A percentile compares a stretch with the other conserved stretches of the same genome.
phyloP scores from a whole-genome alignment of 2,329 filamentous ascomycete genomes.

The Scopulariopsis brevicaulis region DNA sequence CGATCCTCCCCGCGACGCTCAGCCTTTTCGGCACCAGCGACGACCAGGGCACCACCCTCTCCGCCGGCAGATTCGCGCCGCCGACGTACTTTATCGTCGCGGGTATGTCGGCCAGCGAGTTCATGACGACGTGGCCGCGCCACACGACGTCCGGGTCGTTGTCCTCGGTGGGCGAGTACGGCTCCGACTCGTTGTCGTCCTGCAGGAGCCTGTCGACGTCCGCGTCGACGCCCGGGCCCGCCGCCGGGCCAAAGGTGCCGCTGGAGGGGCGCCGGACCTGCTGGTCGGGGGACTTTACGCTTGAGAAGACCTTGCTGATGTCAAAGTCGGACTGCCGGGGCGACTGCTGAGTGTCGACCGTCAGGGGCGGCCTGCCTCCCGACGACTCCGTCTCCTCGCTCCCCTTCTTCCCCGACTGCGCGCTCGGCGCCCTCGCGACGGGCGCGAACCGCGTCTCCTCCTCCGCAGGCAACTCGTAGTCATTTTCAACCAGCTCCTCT shows the following conservation, averaged over 20 bases:
- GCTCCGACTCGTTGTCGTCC: conserved; percentile 68
- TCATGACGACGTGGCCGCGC: conserved; percentile 69
- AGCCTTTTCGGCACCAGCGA: conserved; percentile 62
- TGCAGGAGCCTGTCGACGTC: conserved; percentile 85
- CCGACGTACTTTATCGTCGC: conserved; percentile 75
- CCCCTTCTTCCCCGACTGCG: conserved; percentile 20
- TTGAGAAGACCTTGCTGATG: conserved; percentile 76
- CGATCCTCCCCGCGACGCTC: conserved; percentile 68
- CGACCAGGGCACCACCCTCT: conserved; percentile 54
- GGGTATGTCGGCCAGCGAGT: conserved; percentile 61
- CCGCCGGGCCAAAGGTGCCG: conserved; percentile 19
- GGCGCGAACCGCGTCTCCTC: not conserved
- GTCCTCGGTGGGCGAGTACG: conserved; percentile 72
- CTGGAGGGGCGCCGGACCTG: conserved; percentile 34
- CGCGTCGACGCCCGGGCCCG: conserved; percentile 61
- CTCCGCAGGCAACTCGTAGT: conserved; percentile 30
- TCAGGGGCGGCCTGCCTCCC: conserved; percentile 10
- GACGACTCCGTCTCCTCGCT: conserved; percentile 16
- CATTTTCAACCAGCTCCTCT: conserved; percentile 77
- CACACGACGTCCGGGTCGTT: conserved; percentile 64
- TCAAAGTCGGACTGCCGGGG: conserved; percentile 57
- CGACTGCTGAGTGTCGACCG: conserved; percentile 33
- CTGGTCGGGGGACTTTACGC: conserved; percentile 61
- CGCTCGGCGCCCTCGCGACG: conserved; percentile 1
- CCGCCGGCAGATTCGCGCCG: conserved; percentile 57